Conservation (phyloP, 345 rosid species). For the Eucalyptus decipiens region DNA sequence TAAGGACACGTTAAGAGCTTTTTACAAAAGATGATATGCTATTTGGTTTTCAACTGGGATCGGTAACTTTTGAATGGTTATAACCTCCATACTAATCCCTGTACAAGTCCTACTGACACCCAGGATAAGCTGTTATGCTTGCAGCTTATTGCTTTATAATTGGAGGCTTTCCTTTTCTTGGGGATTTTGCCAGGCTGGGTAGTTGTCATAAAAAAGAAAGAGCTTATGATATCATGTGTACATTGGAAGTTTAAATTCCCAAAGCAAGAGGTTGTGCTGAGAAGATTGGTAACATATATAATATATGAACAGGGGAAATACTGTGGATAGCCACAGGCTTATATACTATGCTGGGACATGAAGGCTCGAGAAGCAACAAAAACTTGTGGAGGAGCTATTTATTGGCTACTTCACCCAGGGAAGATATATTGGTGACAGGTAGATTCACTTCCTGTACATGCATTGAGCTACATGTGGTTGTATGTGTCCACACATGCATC, state of each 20-base stretch:
- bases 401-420: constrained; percentile 88
- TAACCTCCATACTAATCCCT: background rate
- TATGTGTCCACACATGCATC: background rate
- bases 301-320: constrained; percentile 45
- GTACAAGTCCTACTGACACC: background rate
- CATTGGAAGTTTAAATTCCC: background rate
- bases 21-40: background rate
- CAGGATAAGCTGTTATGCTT: background rate
- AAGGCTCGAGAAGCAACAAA: constrained; percentile 58
- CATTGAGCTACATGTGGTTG: background rate
- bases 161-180: background rate
- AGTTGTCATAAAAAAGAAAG: background rate
- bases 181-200: background rate
- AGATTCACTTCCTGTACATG: background rate
- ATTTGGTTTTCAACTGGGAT: background rate
- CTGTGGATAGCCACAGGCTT: constrained; percentile 87
- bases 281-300: background rate
- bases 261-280: background rate
- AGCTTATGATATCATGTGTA: background rate
- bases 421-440: constrained; percentile 77
- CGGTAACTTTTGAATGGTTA: background rate
- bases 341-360: constrained; percentile 56
- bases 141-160: background rate
- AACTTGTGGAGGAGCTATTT: constrained; percentile 68
- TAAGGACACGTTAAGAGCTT: background rate